These are phyloP conservation scores for Heimioporus sp. DNA, from an alignment of 768 basidiomycete species.

Conservation along the genomic window DNA sequence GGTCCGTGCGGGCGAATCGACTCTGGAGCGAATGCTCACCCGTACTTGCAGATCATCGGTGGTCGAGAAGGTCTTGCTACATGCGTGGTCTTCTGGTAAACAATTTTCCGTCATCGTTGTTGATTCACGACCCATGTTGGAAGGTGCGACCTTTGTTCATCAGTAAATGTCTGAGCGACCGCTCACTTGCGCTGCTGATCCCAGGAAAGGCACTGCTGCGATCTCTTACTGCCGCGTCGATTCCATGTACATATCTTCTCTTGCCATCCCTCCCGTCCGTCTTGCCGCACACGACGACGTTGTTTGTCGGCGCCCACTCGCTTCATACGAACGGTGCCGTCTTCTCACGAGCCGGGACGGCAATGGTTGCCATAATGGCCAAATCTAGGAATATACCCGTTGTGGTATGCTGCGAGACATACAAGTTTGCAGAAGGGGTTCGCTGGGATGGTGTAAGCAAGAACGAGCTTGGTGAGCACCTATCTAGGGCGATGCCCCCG, in stretches of 20 bases:
- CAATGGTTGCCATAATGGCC: slow-evolving; percentile 95
- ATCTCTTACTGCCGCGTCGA: slow-evolving; percentile 60
- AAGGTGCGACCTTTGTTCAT: slow-evolving; percentile 51
- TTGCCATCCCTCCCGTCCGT: slow-evolving; percentile 80
- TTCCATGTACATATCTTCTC: slow-evolving; percentile 91
- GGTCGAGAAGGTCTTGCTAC: slow-evolving; percentile 84
- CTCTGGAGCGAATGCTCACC: neutral
- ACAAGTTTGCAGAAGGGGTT: slow-evolving; percentile 94
- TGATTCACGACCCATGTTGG: slow-evolving; percentile 91
- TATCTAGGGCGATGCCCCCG: neutral
- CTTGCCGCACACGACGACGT: slow-evolving; percentile 77
- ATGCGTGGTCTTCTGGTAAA: slow-evolving; percentile 71
- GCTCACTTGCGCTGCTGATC: slow-evolving; percentile 2
- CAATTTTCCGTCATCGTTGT: slow-evolving; percentile 89
- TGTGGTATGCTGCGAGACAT: slow-evolving; percentile 96
- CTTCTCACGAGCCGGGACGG: slow-evolving; percentile 92
- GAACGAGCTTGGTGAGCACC: slow-evolving; percentile 83
- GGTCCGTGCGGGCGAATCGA: slow-evolving; percentile 43
- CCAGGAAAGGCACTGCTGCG: slow-evolving; percentile 78
- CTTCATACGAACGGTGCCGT: slow-evolving; percentile 94
- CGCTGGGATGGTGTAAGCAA: slow-evolving; percentile 93
- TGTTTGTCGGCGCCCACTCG: slow-evolving; percentile 92
- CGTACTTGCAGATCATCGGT: slow-evolving; percentile 73
- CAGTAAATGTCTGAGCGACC: neutral
- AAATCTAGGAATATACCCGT: slow-evolving; percentile 88